These are phyloP conservation scores for Multifurca ochricompacta DNA, from an alignment of 768 basidiomycete species.

Conservation along the genomic window DNA sequence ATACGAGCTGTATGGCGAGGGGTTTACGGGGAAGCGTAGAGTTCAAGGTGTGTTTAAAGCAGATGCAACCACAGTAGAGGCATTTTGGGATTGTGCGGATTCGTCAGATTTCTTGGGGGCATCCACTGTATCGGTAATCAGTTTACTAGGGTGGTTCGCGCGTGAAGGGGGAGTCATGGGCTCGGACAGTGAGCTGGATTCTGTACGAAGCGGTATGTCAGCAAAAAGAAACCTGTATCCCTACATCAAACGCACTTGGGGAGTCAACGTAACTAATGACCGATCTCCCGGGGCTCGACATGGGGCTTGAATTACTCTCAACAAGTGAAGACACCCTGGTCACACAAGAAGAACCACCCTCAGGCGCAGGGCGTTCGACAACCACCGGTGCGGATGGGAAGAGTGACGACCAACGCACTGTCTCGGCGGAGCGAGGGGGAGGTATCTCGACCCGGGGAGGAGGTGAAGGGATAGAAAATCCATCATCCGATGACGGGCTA, in stretches of 20 bases:
- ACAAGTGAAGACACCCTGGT: neutral
- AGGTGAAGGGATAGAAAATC: neutral
- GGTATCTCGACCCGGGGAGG: neutral
- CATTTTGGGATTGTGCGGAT: neutral
- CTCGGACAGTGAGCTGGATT: neutral
- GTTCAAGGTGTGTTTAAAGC: neutral
- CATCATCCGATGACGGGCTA: neutral
- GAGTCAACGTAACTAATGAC: slow-evolving; percentile 8
- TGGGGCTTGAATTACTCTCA: slow-evolving; percentile 1
- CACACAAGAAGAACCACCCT: neutral
- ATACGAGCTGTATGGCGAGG: slow-evolving; percentile 7
- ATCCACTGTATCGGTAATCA: neutral
- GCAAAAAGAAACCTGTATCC: neutral
- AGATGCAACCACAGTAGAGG: neutral
- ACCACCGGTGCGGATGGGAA: slow-evolving; percentile 10
- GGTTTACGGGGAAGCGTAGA: neutral
- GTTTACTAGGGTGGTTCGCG: neutral
- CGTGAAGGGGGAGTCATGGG: slow-evolving; percentile 9
- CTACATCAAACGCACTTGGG: neutral
- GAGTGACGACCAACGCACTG: slow-evolving; percentile 5
- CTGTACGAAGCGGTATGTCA: neutral
- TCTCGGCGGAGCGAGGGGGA: neutral
- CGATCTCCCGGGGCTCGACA: slow-evolving; percentile 1
- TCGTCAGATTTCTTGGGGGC: neutral
- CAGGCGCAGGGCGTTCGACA: neutral